Conservation (phyloP, 352 stramenopile genomes). For the Phytophthora chlamydospora region DNA sequence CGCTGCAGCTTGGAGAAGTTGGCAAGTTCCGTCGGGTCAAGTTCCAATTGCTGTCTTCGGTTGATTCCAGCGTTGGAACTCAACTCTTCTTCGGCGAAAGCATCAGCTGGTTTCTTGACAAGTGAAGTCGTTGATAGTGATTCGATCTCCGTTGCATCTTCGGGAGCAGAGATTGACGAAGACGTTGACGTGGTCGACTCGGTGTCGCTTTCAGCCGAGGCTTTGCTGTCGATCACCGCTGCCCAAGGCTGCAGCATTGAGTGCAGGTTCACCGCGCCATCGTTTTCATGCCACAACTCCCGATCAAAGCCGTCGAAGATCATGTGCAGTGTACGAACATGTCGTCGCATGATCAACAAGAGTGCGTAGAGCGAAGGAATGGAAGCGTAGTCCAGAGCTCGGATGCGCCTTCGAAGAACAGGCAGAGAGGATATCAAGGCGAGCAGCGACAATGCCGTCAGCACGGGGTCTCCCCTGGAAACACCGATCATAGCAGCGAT, state of each 20-base stretch:
- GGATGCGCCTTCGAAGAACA: constrained; percentile 20
- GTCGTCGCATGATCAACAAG: constrained; percentile 51
- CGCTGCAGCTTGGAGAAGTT: constrained; percentile 25
- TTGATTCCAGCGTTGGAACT: not conserved
- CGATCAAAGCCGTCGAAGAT: constrained; percentile 71
- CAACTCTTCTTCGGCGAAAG: constrained; percentile 4
- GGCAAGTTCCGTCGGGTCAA: constrained; percentile 16
- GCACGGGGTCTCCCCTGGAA: constrained; percentile 4
- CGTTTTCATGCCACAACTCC: constrained; percentile 66
- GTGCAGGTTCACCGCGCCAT: constrained; percentile 72
- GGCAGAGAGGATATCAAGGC: not conserved
- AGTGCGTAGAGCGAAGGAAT: constrained; percentile 57
- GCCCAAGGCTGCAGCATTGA: constrained; percentile 56
- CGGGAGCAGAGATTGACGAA: constrained; percentile 29
- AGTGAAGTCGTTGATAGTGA: not conserved
- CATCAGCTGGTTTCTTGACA: constrained; percentile 1
- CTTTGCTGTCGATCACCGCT: constrained; percentile 3
- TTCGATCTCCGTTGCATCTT: constrained; percentile 22
- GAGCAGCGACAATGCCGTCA: constrained; percentile 1
- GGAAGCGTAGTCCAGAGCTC: constrained; percentile 56
- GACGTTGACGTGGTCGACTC: constrained; percentile 27
- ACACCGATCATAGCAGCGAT: constrained; percentile 14
- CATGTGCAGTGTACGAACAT: constrained; percentile 44
- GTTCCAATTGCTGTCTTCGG: constrained; percentile 18
- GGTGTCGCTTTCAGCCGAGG: constrained; percentile 30